These are phyloP conservation scores for Liriodendron chinense DNA, from an alignment of 164 flowering plant species.

Conservation along the genomic window DNA sequence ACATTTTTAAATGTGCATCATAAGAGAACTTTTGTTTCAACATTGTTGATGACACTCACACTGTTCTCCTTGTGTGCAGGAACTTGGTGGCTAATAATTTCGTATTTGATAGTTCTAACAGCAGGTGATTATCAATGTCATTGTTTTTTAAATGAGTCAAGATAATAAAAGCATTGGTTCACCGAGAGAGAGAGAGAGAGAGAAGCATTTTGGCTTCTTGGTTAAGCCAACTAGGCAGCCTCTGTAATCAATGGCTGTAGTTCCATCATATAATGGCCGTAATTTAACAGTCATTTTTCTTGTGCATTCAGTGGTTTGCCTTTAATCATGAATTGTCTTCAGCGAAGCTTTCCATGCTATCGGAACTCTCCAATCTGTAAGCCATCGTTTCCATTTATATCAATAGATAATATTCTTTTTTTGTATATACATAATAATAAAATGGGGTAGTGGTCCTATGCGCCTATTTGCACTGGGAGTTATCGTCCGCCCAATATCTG, in stretches of 20 bases:
- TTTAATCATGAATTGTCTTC: conserved; percentile 63
- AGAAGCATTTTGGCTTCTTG: neutral
- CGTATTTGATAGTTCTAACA: conserved; percentile 34
- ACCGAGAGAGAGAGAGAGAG: too few relatives aligned
- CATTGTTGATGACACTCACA: neutral
- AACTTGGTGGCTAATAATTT: conserved; percentile 77
- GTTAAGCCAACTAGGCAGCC: too few relatives aligned
- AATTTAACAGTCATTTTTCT: neutral
- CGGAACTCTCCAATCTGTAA: conserved; percentile 51
- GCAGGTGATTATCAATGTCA: conserved; percentile 31
- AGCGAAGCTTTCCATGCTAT: conserved; percentile 60
- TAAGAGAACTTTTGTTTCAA: neutral
- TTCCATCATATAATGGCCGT: too few relatives aligned
- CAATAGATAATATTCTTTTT: too few relatives aligned
- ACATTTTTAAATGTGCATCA: too few relatives aligned
- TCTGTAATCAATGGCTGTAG: too few relatives aligned
- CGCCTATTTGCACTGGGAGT: too few relatives aligned
- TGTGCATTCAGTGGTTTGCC: conserved; percentile 40
- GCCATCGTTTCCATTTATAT: conserved; percentile 14
- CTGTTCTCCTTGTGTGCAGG: conserved; percentile 29
- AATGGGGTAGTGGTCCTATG: too few relatives aligned
- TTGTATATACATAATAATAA: too few relatives aligned
- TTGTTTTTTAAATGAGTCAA: too few relatives aligned
- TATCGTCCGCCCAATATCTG: too few relatives aligned
- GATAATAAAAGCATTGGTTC: neutral